These are phyloP conservation scores for Solanum phureja DNA, from an alignment of 257 asterid species.

Conservation along the genomic window DNA sequence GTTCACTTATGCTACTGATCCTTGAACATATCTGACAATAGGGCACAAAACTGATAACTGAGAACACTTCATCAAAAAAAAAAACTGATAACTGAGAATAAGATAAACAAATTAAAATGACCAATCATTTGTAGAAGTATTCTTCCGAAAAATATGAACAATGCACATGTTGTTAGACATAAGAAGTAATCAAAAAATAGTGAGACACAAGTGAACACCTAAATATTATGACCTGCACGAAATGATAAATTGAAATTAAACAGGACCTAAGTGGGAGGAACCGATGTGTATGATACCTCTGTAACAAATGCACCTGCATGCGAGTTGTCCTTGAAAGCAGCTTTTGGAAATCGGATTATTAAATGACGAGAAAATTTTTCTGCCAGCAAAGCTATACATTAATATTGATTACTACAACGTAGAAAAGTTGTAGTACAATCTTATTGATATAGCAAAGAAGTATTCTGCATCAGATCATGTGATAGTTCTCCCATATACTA, in stretches of 20 bases:
- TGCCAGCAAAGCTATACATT: conserved; percentile 20
- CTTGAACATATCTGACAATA: conserved; percentile 66
- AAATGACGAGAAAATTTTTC: conserved; percentile 93
- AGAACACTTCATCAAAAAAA: background rate
- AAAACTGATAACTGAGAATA: background rate
- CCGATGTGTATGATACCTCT: conserved; percentile 48
- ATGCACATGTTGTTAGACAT: background rate
- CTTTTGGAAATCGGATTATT: conserved; percentile 64
- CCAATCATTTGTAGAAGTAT: background rate
- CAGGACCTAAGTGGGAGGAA: background rate
- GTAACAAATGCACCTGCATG: conserved; percentile 90
- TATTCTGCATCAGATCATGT: background rate
- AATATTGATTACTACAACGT: background rate
- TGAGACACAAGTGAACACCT: background rate
- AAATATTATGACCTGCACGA: background rate
- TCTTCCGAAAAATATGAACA: background rate
- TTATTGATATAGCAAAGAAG: background rate
- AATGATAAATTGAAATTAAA: background rate
- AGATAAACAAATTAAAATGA: background rate
- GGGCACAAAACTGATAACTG: background rate
- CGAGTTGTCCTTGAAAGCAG: conserved; percentile 88
- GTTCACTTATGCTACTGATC: conserved; percentile 46
- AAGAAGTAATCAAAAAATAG: background rate
- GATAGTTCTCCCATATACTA: background rate
- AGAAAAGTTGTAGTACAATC: background rate